phyloP scores from a whole-genome alignment of 2,329 filamentous ascomycete genomes.

The Penicillium sclerotigenum region DNA sequence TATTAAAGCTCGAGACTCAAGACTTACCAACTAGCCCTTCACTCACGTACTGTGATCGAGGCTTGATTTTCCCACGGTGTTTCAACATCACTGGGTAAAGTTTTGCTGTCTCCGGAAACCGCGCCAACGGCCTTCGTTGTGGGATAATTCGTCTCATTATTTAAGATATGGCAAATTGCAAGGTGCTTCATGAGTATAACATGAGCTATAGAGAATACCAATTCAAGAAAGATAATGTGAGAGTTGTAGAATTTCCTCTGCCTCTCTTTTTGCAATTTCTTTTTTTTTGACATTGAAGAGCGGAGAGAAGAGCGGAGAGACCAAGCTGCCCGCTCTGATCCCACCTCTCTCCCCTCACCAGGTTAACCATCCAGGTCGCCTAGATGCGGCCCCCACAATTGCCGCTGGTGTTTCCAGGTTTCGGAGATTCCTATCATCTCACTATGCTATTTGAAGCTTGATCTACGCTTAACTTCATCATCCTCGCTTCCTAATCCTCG shows the following conservation, averaged over 20 bases:
- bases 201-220: not conserved
- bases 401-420: conserved; percentile 17
- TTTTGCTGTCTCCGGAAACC: conserved; percentile 22
- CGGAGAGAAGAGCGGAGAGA: conserved; percentile 9
- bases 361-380: conserved; percentile 7
- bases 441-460: conserved; percentile 17
- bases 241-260: not conserved
- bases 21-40: conserved; percentile 36
- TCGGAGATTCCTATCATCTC: conserved; percentile 11
- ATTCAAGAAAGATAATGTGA: not conserved
- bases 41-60: conserved; percentile 28
- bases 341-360: conserved; percentile 2
- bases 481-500: not conserved
- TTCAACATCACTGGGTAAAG: conserved; percentile 1
- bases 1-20: no score
- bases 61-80: not conserved
- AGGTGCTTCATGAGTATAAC: not conserved
- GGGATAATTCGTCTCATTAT: not conserved
- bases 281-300: not conserved
- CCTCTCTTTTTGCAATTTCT: not conserved
- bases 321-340: conserved; percentile 7
- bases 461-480: not conserved
- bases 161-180: not conserved
- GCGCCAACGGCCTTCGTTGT: conserved; percentile 5
- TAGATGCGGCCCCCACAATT: conserved; percentile 24